phyloP scores from a whole-genome alignment of 164 flowering plant genomes.

The Liriodendron chinense region DNA sequence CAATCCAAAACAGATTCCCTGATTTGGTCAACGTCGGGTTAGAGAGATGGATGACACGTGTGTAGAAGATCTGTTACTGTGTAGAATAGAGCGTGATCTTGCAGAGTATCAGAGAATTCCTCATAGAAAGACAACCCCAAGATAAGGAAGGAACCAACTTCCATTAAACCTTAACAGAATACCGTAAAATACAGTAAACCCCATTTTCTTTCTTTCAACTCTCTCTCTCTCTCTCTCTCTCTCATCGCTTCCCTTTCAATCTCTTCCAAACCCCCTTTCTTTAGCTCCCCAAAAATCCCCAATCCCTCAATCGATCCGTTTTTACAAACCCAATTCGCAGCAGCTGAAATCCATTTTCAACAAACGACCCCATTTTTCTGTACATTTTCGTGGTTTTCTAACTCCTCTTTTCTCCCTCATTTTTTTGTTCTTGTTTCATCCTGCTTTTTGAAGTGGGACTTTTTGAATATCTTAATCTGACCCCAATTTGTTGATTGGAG shows the following conservation, averaged over 20 bases:
- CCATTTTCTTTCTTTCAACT: not conserved
- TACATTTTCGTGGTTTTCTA: not conserved
- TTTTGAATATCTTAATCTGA: not conserved
- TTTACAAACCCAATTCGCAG: not conserved
- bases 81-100: not conserved
- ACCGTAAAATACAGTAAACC: constrained; percentile 9
- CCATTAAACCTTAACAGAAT: constrained; percentile 9
- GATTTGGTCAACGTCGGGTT: no score
- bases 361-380: not conserved
- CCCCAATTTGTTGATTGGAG: not conserved
- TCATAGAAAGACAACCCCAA: not conserved
- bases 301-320: not conserved
- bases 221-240: constrained; percentile 7
- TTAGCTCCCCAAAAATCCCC: not conserved
- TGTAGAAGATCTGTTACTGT: not conserved
- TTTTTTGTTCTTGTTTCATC: not conserved
- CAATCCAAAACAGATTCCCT: no score
- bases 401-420: not conserved
- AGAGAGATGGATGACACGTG: no score
- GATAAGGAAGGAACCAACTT: not conserved
- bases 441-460: not conserved
- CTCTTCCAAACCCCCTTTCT: not conserved
- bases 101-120: not conserved
- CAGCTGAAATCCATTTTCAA: not conserved
- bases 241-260: not conserved